Evolutionary conservation across 2,329 filamentous ascomycete genomes (phyloP), one percentile per base, ranked within the genome.

Genomic region (Grosmannia penicillata): DNA sequence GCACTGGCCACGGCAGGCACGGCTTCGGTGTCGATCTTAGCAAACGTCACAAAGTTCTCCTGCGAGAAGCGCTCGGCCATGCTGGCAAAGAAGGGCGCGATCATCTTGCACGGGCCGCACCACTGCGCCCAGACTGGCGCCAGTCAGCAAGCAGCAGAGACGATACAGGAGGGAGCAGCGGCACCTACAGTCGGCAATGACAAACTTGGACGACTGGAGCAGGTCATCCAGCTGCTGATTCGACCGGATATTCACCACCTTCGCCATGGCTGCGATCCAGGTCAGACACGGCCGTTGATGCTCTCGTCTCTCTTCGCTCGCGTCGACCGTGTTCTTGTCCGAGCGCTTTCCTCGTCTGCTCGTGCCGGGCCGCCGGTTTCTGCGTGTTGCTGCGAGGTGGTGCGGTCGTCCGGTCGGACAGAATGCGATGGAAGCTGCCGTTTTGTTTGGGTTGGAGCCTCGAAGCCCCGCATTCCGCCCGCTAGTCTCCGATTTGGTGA

Each of bases 121-220:
- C 82, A 91, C 53, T 84, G 78, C 51, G 86, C 84, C 52, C 83
- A 89, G 68, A 95, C 85, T 93, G 51, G 39, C 31, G 7, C 4
- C n/a, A 18, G 38, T 33, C 11, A 33, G 31, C 21, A 18, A 26
- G 15, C 13, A n/a, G 4, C 24, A 23, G 15, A 27, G 26, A 6
- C 27, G 19, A 14, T 13, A 33, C 13, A 5, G 21, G 23, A 15
- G 19, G 15, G 10, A 6, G 17, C 19, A 23, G 28, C 25, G 23
- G 13, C 43, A 68, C 83, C 71, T 66, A 93, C 86, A 95, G 62
- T 94, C 83, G 52, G 80, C 78, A 39, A 96, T 78, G 30, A 96
- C 83, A 43, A 94, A 74, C 47, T 72, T 75, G 25, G 82, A 86
- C 39, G 70, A 75, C 44, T 71, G 70, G 44, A 94, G 68, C 43